Percentiles rank a stretch among this genome's conserved stretches.
Evolutionary conservation across 768 basidiomycete genomes (phyloP).

Genomic region (Serendipita sp.): DNA sequence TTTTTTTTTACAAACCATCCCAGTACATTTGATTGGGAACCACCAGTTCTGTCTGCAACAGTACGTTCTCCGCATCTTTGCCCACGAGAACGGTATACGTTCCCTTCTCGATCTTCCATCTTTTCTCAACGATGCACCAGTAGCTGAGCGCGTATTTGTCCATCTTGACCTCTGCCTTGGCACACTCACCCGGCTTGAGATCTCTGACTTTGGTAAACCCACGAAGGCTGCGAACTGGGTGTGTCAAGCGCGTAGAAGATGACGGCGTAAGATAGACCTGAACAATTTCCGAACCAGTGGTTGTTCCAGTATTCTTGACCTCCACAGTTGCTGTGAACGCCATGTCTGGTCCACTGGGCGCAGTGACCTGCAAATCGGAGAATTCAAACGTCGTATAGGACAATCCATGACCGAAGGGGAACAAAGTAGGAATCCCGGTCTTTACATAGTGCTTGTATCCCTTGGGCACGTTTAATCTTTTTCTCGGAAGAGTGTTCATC

Average conservation of each 20-base stretch:
- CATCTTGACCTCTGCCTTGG: constrained; percentile 27
- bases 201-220: constrained; percentile 43
- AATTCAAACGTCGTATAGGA: constrained; percentile 17
- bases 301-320: constrained; percentile 11
- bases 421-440: constrained; percentile 27
- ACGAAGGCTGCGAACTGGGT: constrained; percentile 42
- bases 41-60: constrained; percentile 9
- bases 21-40: constrained; percentile 14
- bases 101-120: constrained; percentile 16
- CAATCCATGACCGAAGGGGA: constrained; percentile 19
- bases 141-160: constrained; percentile 40
- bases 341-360: constrained; percentile 8
- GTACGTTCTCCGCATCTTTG: constrained; percentile 11
- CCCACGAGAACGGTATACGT: constrained; percentile 14
- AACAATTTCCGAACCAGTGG: constrained; percentile 12
- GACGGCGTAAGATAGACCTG: constrained; percentile 18
- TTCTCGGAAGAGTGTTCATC: background rate
- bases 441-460: constrained; percentile 67
- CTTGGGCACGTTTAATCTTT: constrained; percentile 13
- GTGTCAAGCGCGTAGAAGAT: constrained; percentile 30
- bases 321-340: constrained; percentile 9
- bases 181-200: constrained; percentile 31
- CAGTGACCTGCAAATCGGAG: constrained; percentile 9
- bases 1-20: constrained; percentile 14
- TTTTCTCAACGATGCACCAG: constrained; percentile 22